A percentile compares a stretch with the other conserved stretches of the same genome.
Conservation (phyloP, 2,329 filamentous ascomycete species). For the Neofusicoccum ribis region DNA sequence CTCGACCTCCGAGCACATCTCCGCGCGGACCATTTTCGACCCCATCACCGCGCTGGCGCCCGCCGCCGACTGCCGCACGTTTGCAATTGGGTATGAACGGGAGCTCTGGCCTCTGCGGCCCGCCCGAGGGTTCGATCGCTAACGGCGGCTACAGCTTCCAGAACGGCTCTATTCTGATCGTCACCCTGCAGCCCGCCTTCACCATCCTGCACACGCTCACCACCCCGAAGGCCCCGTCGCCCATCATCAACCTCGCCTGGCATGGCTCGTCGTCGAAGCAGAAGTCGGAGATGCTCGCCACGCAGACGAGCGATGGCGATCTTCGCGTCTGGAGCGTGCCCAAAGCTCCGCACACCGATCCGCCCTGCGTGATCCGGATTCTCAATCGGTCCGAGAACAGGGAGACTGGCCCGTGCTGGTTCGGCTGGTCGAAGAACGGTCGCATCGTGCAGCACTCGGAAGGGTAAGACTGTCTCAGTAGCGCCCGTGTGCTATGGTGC, state of each 20-base stretch:
- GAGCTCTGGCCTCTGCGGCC: conserved; percentile 1
- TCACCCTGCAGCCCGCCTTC: conserved; percentile 85
- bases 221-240: conserved; percentile 79
- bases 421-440: conserved; percentile 97
- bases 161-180: conserved; percentile 91
- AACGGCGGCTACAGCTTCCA: conserved; percentile 65
- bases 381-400: conserved; percentile 73
- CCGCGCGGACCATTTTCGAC: conserved; percentile 88
- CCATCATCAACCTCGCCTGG: conserved; percentile 86
- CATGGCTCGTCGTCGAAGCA: conserved; percentile 94
- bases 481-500: conserved; percentile 1
- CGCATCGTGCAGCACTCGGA: conserved; percentile 91
- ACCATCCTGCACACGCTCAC: conserved; percentile 91
- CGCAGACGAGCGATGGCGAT: conserved; percentile 88
- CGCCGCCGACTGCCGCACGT: conserved; percentile 84
- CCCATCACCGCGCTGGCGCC: conserved; percentile 93
- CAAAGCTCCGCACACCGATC: conserved; percentile 71
- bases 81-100: conserved; percentile 79
- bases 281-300: conserved; percentile 96
- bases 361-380: conserved; percentile 85
- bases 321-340: conserved; percentile 95
- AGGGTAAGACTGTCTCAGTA: conserved; percentile 61
- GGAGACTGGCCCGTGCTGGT: conserved; percentile 82
- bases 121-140: conserved; percentile 22
- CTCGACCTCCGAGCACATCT: conserved; percentile 87